Evolutionary conservation across 176 grass and related monocot species (phyloP), one percentile per base, ranked within the genome.

Genomic region (Urochloa ruziziensis): DNA sequence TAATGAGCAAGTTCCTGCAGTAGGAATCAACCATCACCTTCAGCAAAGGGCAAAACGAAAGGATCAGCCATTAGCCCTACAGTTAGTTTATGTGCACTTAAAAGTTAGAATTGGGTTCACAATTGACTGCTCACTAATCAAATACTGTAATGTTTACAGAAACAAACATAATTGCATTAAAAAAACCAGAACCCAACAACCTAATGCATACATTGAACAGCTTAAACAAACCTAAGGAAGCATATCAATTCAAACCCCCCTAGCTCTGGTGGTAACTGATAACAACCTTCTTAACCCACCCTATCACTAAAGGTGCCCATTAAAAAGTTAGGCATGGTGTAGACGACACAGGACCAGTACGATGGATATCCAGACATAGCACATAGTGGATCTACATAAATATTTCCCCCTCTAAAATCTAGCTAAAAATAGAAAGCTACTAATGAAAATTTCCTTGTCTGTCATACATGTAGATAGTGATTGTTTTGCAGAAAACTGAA

Each of bases 211-310:
- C 43, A 29, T 35, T 80, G 23, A 52, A 53, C 51, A 52, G 19
- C 18, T 53, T 23, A 53, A 53, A 53, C 21, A 12, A n/a, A 40
- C 65, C 39, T 44, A 49, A 28, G 18, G 27, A 82, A 83, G 28
- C 70, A 73, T 73, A 62, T 53, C 29, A 65, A 40, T 75, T 63
- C 30, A 64, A 58, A 64, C 21, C 58, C 70, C 59, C 27, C 24
- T n/a, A n/a, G n/a, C n/a, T n/a, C n/a, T 28, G 14, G n/a, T 49
- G 21, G 4, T 70, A n/a, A 37, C 15, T 62, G 21, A 2, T 70
- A n/a, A 37, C 15, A 62, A 36, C 80, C 36, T 72, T 70, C 6
- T 4, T 70, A 44, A 70, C 39, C 67, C 5, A 70, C 39, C 44
- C 40, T 70, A 44, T 27, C n/a, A 70, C 67, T 70, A 46, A 70